Base-by-base conservation (phyloP, 2,329 filamentous ascomycete species). In the Xylaria polymorpha region DNA sequence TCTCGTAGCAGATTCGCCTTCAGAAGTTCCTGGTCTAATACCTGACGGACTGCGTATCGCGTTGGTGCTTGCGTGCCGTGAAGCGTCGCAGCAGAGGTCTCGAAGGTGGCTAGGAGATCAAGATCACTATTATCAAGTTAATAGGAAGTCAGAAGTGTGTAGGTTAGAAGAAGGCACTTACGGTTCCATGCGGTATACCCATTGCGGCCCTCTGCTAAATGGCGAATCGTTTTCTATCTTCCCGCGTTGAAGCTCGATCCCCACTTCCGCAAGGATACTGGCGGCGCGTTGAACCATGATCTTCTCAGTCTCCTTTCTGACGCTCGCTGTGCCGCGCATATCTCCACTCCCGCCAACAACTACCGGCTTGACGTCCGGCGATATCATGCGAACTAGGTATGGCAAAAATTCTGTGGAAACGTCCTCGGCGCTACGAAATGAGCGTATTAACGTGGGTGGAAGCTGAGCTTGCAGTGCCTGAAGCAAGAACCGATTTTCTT, bases 171-270 rank as follows among this genome's bases (percentile, higher is more conserved):
- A 8, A 35, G 41, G 25, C 15, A 90, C 91, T 86, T 83, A 94
- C 87, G 96, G 96, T 77, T 98, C 95, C 93, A 99, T 94, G 62
- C 96, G 90, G 80, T 97, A 98, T 9, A 97, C 91, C 86, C 90
- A 98, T 73, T 89, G 86, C 20, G 85, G 82, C n/a, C 87, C 90
- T 41, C 88, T 87, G 65, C 85, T 85, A 22, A 82, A 83, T 5
- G 85, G 79, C 8, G 86, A 86, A 43, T 92, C 91, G 14, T 85
- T 85, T 76, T 97, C 94, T 51, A 98, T 88, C 74, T 91, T 90
- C 14, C 92, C 91, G 76, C 90, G 91, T 73, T 97, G 92, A 78
- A 98, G 91, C 1, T 87, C 86, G 18, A 98, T 88, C 18, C 94
- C 92, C 15, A 95, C 87, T 20, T 94, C 93, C n/a, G 88, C 87